A percentile compares a stretch with the other conserved stretches of the same genome.
These are phyloP conservation scores for Saturnispora sekii DNA, from an alignment of 805 yeast genomes.

Conservation along the genomic window DNA sequence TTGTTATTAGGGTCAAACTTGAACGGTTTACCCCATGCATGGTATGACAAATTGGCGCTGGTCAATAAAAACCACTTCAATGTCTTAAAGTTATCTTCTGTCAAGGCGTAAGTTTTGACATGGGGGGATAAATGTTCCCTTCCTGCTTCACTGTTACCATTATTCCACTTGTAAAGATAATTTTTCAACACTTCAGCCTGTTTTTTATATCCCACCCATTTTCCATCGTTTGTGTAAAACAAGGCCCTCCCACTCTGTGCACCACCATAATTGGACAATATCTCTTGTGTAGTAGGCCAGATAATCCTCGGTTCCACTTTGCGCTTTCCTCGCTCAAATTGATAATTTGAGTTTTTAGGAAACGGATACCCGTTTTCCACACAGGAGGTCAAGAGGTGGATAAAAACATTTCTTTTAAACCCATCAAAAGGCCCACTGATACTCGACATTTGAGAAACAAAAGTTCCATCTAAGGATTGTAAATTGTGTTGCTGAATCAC, in stretches of 20 bases:
- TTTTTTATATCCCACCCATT: conserved; percentile 17
- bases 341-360: conserved; percentile 14
- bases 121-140: conserved; percentile 35
- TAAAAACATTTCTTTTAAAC: conserved; percentile 30
- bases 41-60: conserved; percentile 64
- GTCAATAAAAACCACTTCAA: conserved; percentile 65
- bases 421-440: conserved; percentile 37
- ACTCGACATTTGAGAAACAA: conserved; percentile 39
- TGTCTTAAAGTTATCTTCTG: conserved; percentile 39
- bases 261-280: conserved; percentile 15
- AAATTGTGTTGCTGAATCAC: conserved; percentile 29
- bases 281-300: conserved; percentile 27
- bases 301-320: conserved; percentile 22
- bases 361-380: conserved; percentile 25
- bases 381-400: conserved; percentile 40
- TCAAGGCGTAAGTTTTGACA: conserved; percentile 55
- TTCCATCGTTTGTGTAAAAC: conserved; percentile 14
- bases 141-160: conserved; percentile 18
- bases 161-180: conserved; percentile 38
- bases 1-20: conserved; percentile 6
- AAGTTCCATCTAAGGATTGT: conserved; percentile 20
- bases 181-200: conserved; percentile 36
- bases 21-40: conserved; percentile 65
- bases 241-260: conserved; percentile 25
- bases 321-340: conserved; percentile 7